A percentile compares a stretch with the other conserved stretches of the same genome.
Evolutionary conservation across 2,329 filamentous ascomycete genomes (phyloP).

Genomic region (Sphaerulina populicola): DNA sequence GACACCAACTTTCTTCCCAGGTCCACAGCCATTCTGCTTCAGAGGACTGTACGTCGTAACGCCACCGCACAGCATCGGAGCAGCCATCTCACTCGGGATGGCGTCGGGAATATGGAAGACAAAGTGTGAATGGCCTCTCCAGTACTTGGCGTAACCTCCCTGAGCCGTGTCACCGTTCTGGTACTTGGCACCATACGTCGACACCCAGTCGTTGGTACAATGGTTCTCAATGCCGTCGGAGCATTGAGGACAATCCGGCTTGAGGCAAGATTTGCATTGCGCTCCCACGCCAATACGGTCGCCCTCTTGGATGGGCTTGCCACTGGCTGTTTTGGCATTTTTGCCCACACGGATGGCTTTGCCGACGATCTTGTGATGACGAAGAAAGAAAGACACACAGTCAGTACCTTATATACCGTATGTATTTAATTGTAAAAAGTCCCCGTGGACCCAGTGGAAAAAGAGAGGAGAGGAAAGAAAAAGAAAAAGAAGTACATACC

Average conservation of each 20-base stretch:
- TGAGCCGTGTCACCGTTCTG: conserved; percentile 36
- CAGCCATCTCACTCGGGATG: conserved; percentile 44
- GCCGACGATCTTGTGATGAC: conserved; percentile 25
- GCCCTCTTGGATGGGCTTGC: conserved; percentile 29
- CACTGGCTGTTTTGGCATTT: conserved; percentile 14
- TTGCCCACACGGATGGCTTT: conserved; percentile 30
- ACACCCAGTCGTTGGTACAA: conserved; percentile 28
- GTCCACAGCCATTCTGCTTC: conserved; percentile 56
- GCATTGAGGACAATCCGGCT: conserved; percentile 47
- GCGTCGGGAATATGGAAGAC: conserved; percentile 46
- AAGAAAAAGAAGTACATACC: no score
- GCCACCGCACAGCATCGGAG: conserved; percentile 69
- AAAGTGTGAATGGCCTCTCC: conserved; percentile 45
- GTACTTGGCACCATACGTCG: conserved; percentile 21
- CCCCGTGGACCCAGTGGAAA: neutral
- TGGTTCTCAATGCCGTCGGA: conserved; percentile 38
- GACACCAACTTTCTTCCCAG: conserved; percentile 62
- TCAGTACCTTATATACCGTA: no score
- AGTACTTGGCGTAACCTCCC: conserved; percentile 51
- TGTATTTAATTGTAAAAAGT: neutral
- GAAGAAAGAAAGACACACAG: conserved; percentile 10
- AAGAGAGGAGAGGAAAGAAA: neutral
- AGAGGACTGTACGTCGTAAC: conserved; percentile 65
- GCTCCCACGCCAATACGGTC: conserved; percentile 45
- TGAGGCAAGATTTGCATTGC: conserved; percentile 42